A percentile compares a stretch with the other conserved stretches of the same genome.
phyloP scores from a whole-genome alignment of 2,329 filamentous ascomycete genomes.

The Orbilia oligospora region DNA sequence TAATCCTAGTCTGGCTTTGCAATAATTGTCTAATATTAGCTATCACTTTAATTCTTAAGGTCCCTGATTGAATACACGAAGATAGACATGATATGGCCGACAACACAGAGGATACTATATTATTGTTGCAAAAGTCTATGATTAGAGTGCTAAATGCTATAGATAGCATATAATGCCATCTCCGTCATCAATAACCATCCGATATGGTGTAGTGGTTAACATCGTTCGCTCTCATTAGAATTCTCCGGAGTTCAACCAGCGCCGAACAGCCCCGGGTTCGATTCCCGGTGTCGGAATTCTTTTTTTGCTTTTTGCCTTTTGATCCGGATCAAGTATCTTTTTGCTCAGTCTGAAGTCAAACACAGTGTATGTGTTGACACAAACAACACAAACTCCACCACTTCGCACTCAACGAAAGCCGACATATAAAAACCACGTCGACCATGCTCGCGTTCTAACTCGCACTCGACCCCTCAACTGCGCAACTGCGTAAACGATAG shows the following conservation, averaged over 20 bases:
- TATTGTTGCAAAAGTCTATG: neutral
- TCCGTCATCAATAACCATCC: conserved; percentile 22
- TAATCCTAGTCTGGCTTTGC: no score
- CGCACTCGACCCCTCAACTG: neutral
- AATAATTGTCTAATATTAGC: no score
- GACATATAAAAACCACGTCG: neutral
- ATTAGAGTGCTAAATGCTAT: neutral
- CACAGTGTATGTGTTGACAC: neutral
- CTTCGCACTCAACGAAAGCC: conserved; percentile 7
- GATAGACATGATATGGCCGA: no score
- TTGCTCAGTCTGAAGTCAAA: conserved; percentile 6
- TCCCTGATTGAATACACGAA: no score
- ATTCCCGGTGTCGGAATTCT: conserved; percentile 57
- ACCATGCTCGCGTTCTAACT: neutral
- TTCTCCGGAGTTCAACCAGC: neutral
- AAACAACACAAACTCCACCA: neutral
- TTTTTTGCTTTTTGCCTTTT: conserved; percentile 17
- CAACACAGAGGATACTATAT: no score
- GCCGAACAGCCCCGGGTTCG: conserved; percentile 59
- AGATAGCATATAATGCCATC: neutral
- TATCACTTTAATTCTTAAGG: no score
- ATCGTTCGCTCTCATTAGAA: conserved; percentile 51
- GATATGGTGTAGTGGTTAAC: conserved; percentile 59
- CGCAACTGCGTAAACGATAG: neutral
- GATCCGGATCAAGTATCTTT: conserved; percentile 9